A percentile compares a stretch with the other conserved stretches of the same genome.
phyloP scores from a whole-genome alignment of 2,329 filamentous ascomycete species.

The Botrytis elliptica region DNA sequence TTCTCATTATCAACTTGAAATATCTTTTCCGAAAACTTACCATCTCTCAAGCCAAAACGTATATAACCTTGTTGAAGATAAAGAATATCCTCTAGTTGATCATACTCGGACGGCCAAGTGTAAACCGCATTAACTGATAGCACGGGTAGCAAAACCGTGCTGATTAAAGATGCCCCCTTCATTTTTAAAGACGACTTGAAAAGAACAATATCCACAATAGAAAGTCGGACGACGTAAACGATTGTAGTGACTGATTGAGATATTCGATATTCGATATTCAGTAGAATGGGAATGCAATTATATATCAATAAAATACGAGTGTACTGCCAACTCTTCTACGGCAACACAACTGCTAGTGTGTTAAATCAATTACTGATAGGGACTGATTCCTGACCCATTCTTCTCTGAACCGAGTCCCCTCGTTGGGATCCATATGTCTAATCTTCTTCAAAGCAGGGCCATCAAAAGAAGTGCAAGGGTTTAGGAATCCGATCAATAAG shows the following conservation, averaged over 20 bases:
- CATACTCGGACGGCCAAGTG: conserved; percentile 10
- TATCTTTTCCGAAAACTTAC: not conserved
- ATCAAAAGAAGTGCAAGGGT: not conserved
- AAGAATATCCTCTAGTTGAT: not conserved
- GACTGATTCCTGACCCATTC: no score
- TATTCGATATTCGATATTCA: not conserved
- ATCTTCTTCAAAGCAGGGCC: not conserved
- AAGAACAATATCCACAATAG: not conserved
- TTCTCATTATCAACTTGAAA: no score
- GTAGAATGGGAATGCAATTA: not conserved
- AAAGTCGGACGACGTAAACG: not conserved
- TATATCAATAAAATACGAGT: not conserved
- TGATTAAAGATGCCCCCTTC: not conserved
- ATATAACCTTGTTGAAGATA: not conserved
- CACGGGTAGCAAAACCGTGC: conserved; percentile 2
- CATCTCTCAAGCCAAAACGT: not conserved
- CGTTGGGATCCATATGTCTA: not conserved
- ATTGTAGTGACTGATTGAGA: not conserved
- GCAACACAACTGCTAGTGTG: not conserved
- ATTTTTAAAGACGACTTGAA: not conserved
- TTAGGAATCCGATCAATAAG: not conserved
- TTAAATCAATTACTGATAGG: not conserved
- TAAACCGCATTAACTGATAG: not conserved
- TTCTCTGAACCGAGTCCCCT: not conserved
- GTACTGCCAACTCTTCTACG: not conserved